Evolutionary conservation across 2,329 filamentous ascomycete species (phyloP), one percentile per base, ranked within the genome.

Genomic region (Furcasterigmium sp.): DNA sequence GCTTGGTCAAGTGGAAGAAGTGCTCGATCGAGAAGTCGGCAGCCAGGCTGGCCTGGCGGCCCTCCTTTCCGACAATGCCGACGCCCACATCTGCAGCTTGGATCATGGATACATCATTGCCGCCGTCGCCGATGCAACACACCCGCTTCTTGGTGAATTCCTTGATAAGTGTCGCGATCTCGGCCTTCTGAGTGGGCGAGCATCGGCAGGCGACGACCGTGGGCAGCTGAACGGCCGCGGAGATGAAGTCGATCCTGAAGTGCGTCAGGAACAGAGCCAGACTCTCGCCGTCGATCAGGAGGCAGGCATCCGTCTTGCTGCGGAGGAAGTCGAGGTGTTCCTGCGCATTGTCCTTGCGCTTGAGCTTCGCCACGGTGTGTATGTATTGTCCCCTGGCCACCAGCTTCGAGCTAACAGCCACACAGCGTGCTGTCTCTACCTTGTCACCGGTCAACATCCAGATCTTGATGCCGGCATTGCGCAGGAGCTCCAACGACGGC

Each of bases 391-490:
- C 91, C 48, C 93, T 77, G 4, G 90, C 85, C 13, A 98, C 93
- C 7, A 98, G 77, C 62, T 96, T 96, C 23, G 91, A 91, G 57
- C 87, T 94, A 35, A 98, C 86, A 2, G 93, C 94, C 11, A 98
- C 91, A 64, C 93, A 98, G 28, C 93, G 84, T 14, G 93, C 93
- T 13, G 93, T 98, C 67, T 98, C 93, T 3, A 98, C 88, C 66
- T 98, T 98, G 73, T 98, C 93, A 37, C 93, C 93, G 0, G 93
- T 98, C 60, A 98, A 73, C 93, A 98, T 98, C 93, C 93, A 98
- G 40, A 98, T 97, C 64, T 97, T 97, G 67, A 98, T 93, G 20
- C 93, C 93, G 0, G 93, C 93, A 56, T 98, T 98, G 52, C 93
- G 87, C 41, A 98, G 78, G 5, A 98, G 79, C 63, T 98, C 94